Evolutionary conservation across 2,329 filamentous ascomycete species (phyloP).

Genomic region (Colletotrichum destructivum): DNA sequence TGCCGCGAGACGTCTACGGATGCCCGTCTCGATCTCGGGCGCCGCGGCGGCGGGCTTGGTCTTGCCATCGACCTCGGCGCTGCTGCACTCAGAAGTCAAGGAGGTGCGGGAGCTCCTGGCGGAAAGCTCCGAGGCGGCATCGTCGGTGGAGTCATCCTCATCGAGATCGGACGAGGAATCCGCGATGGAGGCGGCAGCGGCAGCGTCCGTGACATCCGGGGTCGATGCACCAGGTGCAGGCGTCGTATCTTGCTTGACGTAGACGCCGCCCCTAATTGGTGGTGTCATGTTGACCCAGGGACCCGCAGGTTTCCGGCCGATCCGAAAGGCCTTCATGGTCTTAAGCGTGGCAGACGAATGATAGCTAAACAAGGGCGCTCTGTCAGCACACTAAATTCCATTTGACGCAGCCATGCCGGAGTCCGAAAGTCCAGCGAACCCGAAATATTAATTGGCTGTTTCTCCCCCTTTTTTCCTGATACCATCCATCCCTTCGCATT

Average conservation of each 20-base stretch:
- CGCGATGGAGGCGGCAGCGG: neutral
- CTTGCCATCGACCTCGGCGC: conserved; percentile 23
- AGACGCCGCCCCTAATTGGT: conserved; percentile 69
- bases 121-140: conserved; percentile 36
- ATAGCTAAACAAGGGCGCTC: conserved; percentile 61
- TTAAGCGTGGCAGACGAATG: conserved; percentile 67
- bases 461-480: conserved; percentile 17
- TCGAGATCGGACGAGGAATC: conserved; percentile 36
- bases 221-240: conserved; percentile 22
- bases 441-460: conserved; percentile 33
- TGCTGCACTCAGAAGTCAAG: conserved; percentile 42
- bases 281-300: conserved; percentile 72
- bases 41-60: conserved; percentile 13
- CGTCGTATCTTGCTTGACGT: conserved; percentile 46
- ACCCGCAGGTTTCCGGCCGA: conserved; percentile 68
- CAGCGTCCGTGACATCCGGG: conserved; percentile 29
- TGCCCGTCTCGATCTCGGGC: conserved; percentile 24
- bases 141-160: conserved; percentile 36
- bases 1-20: conserved; percentile 34
- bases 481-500: neutral
- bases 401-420: conserved; percentile 28
- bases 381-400: conserved; percentile 48
- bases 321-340: conserved; percentile 73
- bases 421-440: conserved; percentile 16
- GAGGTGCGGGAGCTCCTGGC: conserved; percentile 41